These are phyloP conservation scores for Ophioceras dolichostomum DNA, from an alignment of 2,329 filamentous ascomycete species.

Conservation along the genomic window DNA sequence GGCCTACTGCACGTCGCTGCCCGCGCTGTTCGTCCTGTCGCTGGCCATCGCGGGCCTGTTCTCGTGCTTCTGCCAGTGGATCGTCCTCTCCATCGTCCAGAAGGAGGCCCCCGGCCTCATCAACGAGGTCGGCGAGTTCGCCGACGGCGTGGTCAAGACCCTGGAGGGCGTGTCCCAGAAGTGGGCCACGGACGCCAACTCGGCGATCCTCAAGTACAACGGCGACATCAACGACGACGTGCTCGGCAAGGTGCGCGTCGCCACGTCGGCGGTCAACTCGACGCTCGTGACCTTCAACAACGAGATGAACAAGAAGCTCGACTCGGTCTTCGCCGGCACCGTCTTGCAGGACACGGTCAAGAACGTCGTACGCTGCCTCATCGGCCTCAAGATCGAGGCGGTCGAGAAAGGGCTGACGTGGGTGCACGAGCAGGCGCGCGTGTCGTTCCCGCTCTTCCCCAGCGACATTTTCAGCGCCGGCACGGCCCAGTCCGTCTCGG, in stretches of 20 bases:
- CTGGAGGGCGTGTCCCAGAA: conserved; percentile 60
- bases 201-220: conserved; percentile 41
- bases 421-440: conserved; percentile 77
- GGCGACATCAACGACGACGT: conserved; percentile 71
- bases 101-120: conserved; percentile 66
- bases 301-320: conserved; percentile 62
- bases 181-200: conserved; percentile 70
- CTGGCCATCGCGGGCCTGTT: conserved; percentile 74
- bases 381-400: conserved; percentile 72
- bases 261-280: conserved; percentile 69
- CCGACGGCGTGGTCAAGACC: conserved; percentile 61
- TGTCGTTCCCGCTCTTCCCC: conserved; percentile 66
- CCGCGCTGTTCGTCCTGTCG: conserved; percentile 76
- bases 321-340: conserved; percentile 70
- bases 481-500: conserved; percentile 47
- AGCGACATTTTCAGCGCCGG: conserved; percentile 77
- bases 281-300: conserved; percentile 76
- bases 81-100: conserved; percentile 62
- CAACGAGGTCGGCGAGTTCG: conserved; percentile 64
- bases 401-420: conserved; percentile 87
- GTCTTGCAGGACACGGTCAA: conserved; percentile 66
- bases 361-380: conserved; percentile 75
- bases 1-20: conserved; percentile 74
- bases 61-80: conserved; percentile 69
- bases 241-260: conserved; percentile 76